These are phyloP conservation scores for Fusarium nisikadoi DNA, from an alignment of 2,329 filamentous ascomycete genomes.

Conservation along the genomic window DNA sequence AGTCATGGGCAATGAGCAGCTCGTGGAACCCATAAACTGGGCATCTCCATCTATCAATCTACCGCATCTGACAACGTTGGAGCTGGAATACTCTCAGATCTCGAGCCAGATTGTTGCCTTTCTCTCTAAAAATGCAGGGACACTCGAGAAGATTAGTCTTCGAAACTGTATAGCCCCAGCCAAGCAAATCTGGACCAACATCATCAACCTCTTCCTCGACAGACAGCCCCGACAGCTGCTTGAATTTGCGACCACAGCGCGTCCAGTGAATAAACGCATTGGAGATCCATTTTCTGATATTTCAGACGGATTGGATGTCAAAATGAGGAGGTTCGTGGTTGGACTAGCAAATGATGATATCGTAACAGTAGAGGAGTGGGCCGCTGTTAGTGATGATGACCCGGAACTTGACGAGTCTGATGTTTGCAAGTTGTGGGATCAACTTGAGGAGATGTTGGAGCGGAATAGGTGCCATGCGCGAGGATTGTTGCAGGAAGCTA, in stretches of 20 bases:
- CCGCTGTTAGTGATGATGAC: neutral
- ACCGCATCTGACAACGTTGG: neutral
- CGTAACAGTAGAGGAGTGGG: neutral
- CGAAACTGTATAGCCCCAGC: neutral
- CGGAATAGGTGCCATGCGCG: neutral
- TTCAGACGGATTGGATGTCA: neutral
- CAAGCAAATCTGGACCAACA: neutral
- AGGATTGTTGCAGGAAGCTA: neutral
- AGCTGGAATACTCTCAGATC: neutral
- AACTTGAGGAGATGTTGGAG: neutral
- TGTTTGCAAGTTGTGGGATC: neutral
- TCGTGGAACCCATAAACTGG: slow-evolving; percentile 9
- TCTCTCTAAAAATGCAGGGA: neutral
- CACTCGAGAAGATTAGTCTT: neutral
- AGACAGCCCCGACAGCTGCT: neutral
- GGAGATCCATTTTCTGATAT: rapidly evolving
- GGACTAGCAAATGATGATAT: neutral
- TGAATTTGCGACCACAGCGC: neutral
- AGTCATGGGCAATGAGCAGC: neutral
- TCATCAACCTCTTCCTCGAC: neutral
- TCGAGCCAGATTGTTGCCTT: neutral
- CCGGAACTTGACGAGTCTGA: slow-evolving; percentile 3
- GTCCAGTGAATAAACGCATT: neutral
- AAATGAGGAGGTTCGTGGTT: slow-evolving; percentile 2
- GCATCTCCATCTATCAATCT: neutral